Conservation (phyloP, 257 asterid species). For the Phtheirospermum japonicum region DNA sequence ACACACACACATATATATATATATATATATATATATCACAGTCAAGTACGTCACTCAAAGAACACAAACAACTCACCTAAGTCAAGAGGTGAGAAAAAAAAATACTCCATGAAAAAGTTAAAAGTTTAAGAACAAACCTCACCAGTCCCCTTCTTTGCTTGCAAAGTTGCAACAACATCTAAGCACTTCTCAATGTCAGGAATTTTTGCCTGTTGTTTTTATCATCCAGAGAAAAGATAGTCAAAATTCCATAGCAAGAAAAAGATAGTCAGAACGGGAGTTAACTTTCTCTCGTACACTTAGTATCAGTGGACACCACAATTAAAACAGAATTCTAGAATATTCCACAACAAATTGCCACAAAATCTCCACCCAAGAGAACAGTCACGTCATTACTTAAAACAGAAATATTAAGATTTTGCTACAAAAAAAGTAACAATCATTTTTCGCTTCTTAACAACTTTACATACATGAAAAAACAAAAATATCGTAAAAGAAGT, state of each 20-base stretch:
- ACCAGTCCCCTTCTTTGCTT: constrained; percentile 72
- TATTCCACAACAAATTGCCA: neutral
- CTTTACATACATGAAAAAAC: too few relatives aligned
- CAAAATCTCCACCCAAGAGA: neutral
- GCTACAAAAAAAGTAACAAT: neutral
- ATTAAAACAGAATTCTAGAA: neutral
- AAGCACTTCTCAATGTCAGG: constrained; percentile 95
- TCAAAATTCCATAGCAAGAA: constrained; percentile 22
- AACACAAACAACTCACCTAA: neutral
- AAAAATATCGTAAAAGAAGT: neutral
- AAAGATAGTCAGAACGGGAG: constrained; percentile 5
- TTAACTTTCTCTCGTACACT: neutral
- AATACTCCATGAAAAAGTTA: too few relatives aligned
- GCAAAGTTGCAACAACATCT: constrained; percentile 73
- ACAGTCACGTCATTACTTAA: neutral
- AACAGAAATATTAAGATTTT: neutral
- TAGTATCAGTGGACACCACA: neutral
- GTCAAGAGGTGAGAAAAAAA: neutral
- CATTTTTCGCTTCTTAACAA: neutral
- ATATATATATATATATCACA: neutral
- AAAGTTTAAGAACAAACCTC: constrained; percentile 53
- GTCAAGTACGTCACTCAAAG: neutral
- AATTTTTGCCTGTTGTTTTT: constrained; percentile 69
- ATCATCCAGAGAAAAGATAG: constrained; percentile 8
- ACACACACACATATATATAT: too few relatives aligned